Percentiles rank a stretch among this genome's conserved stretches.
phyloP scores from a whole-genome alignment of 495 filamentous ascomycete genomes.

The Penicillium desertorum region DNA sequence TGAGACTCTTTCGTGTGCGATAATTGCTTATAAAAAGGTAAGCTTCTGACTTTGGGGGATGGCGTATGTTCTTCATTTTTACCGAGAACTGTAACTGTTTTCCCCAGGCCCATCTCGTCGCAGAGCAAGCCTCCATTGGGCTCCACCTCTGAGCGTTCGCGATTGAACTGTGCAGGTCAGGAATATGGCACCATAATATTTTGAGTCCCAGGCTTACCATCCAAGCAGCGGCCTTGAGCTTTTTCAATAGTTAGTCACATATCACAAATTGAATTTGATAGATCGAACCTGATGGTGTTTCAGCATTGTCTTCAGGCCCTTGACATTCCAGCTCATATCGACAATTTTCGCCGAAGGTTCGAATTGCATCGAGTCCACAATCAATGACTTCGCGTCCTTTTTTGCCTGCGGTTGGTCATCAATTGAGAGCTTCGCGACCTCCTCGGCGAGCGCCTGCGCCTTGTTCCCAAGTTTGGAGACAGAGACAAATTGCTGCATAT shows the following conservation, averaged over 20 bases:
- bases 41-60: neutral
- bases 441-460: constrained; percentile 20
- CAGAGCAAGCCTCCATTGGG: constrained; percentile 57
- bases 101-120: constrained; percentile 67
- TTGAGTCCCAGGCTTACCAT: constrained; percentile 40
- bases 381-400: constrained; percentile 20
- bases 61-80: neutral
- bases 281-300: constrained; percentile 49
- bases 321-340: constrained; percentile 38
- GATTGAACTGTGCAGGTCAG: constrained; percentile 29
- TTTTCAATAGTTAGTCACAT: constrained; percentile 12
- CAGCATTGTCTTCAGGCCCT: constrained; percentile 47
- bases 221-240: constrained; percentile 53
- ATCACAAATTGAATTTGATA: neutral
- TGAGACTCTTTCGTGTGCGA: constrained; percentile 45
- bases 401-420: constrained; percentile 13
- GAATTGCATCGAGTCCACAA: constrained; percentile 44
- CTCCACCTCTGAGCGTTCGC: constrained; percentile 42
- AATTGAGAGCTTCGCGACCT: constrained; percentile 25
- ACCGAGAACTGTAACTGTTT: constrained; percentile 52
- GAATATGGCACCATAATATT: neutral
- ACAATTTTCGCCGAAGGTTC: neutral
- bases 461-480: constrained; percentile 15
- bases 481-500: neutral
- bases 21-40: constrained; percentile 35